Evolutionary conservation across 306 rosid genomes (phyloP).

Genomic region (Clitoria ternatea): DNA sequence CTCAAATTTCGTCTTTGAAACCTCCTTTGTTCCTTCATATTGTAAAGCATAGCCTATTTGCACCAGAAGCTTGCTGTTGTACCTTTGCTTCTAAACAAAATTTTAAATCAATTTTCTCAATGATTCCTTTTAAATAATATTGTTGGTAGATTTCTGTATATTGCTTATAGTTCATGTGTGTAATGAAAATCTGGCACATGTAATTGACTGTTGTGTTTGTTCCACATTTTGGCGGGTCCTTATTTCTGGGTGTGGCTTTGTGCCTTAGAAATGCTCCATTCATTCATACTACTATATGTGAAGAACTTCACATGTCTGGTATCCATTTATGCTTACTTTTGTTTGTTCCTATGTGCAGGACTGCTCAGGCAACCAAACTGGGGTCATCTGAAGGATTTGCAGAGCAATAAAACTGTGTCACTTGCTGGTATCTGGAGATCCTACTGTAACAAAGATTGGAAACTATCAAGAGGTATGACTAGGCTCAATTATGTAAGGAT

Average conservation of each 20-base stretch:
- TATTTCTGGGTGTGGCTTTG: too few relatives aligned
- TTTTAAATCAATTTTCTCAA: background rate
- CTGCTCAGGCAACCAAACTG: slow-evolving; percentile 87
- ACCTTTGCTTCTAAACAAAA: background rate
- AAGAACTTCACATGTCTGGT: background rate
- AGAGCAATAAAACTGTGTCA: slow-evolving; percentile 90
- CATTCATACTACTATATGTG: background rate
- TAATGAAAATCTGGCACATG: background rate
- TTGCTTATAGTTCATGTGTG: background rate
- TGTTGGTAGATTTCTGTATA: background rate
- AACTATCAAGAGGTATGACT: slow-evolving; percentile 69
- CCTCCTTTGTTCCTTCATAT: background rate
- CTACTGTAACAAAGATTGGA: slow-evolving; percentile 64
- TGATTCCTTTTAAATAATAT: background rate
- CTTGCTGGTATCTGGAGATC: slow-evolving; percentile 90
- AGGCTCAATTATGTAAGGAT: background rate
- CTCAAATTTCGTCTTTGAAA: background rate
- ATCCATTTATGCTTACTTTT: background rate
- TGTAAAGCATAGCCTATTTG: background rate
- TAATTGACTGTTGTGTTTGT: background rate
- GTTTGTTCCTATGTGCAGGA: slow-evolving; percentile 48
- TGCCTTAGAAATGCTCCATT: background rate
- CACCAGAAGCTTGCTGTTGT: background rate
- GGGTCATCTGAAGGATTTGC: slow-evolving; percentile 95
- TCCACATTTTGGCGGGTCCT: background rate